phyloP scores from a whole-genome alignment of 306 rosid species.

The Gleditsia sinensis region DNA sequence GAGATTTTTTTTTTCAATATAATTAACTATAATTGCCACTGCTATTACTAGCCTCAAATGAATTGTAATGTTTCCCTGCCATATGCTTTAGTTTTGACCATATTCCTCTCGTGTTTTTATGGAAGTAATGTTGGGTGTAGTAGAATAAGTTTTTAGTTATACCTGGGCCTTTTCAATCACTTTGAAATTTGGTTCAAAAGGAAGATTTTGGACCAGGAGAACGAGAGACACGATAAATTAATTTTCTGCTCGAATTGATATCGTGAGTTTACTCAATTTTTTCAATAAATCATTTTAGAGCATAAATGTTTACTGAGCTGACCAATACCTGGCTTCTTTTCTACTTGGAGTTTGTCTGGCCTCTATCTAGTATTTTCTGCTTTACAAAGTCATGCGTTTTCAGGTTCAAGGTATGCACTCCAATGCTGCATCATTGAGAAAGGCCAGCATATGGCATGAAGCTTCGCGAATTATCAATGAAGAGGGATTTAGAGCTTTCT shows the following conservation, averaged over 20 bases:
- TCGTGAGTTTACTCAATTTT: not conserved
- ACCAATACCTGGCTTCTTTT: not conserved
- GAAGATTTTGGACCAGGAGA: not conserved
- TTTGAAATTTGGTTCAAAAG: not conserved
- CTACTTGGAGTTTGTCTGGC: not conserved
- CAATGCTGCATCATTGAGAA: conserved; percentile 72
- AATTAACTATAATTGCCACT: not conserved
- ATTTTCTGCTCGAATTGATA: not conserved
- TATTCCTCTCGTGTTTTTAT: not conserved
- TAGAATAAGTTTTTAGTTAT: not conserved
- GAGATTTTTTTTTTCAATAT: not conserved
- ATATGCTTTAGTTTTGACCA: not conserved
- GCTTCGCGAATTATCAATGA: conserved; percentile 86
- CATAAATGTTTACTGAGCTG: not conserved
- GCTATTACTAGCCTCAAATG: not conserved
- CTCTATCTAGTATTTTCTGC: not conserved
- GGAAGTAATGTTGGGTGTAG: not conserved
- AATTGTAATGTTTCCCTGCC: not conserved
- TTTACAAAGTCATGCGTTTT: not conserved
- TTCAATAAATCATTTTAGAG: not conserved
- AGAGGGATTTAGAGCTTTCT: conserved; percentile 95
- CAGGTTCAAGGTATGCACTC: conserved; percentile 99
- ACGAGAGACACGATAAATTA: too few relatives aligned
- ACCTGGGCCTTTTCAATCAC: not conserved
- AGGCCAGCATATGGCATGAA: conserved; percentile 87